Conservation (phyloP, 1,139 yeast genomes). For the Yamadazyma kanchanaburiensis region DNA sequence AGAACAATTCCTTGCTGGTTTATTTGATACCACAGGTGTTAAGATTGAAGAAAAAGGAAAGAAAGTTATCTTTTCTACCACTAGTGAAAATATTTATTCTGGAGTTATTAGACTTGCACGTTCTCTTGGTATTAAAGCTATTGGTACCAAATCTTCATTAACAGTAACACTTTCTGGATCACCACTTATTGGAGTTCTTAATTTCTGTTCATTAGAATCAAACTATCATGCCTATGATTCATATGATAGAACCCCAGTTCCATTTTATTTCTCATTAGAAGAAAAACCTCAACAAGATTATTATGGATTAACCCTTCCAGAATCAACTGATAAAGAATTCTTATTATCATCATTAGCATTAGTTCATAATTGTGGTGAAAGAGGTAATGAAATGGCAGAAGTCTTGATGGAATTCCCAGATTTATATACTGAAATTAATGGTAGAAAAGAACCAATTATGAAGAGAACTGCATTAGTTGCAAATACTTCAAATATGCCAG, state of each 20-base stretch:
- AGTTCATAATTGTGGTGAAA: slow-evolving; percentile 67
- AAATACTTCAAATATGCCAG: slow-evolving; percentile 99
- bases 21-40: slow-evolving; percentile 33
- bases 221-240: slow-evolving; percentile 9
- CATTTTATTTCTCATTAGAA: slow-evolving; percentile 23
- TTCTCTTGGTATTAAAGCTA: slow-evolving; percentile 32
- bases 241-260: slow-evolving; percentile 18
- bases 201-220: slow-evolving; percentile 16
- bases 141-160: slow-evolving; percentile 10
- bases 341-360: slow-evolving; percentile 31
- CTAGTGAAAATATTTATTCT: slow-evolving; percentile 23
- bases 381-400: slow-evolving; percentile 99
- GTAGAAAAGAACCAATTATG: slow-evolving; percentile 98
- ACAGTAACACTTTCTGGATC: slow-evolving; percentile 14
- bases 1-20: slow-evolving; percentile 39
- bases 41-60: slow-evolving; percentile 15
- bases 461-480: slow-evolving; percentile 98
- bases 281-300: slow-evolving; percentile 25
- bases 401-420: slow-evolving; percentile 99
- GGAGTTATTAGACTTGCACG: slow-evolving; percentile 32
- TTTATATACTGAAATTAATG: slow-evolving; percentile 82
- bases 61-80: slow-evolving; percentile 14
- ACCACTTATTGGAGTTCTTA: slow-evolving; percentile 17
- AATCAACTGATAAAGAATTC: slow-evolving; percentile 37
- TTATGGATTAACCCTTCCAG: slow-evolving; percentile 37